Evolutionary conservation across 352 stramenopile species (phyloP).

Genomic region (Globisporangium abappressorium): DNA sequence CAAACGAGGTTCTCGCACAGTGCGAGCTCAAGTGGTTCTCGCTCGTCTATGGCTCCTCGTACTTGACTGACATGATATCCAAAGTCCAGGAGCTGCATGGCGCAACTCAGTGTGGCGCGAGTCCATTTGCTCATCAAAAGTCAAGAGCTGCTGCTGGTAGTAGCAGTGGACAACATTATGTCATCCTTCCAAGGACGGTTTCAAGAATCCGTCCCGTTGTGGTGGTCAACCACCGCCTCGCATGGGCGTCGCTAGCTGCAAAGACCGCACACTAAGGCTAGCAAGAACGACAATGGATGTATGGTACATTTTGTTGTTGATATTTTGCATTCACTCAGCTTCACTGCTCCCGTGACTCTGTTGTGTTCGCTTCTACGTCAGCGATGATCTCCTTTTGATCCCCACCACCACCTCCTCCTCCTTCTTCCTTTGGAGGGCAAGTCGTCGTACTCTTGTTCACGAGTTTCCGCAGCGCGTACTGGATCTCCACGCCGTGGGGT

Average conservation of each 20-base stretch:
- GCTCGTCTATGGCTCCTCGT: not conserved
- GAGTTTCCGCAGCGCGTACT: slow-evolving; percentile 38
- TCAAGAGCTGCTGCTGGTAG: not conserved
- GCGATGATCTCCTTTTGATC: not conserved
- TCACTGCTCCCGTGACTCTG: not conserved
- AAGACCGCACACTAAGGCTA: not conserved
- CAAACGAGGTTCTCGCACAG: not conserved
- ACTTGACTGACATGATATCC: slow-evolving; percentile 5
- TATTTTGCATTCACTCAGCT: not conserved
- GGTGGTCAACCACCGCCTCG: slow-evolving; percentile 10
- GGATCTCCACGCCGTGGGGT: slow-evolving; percentile 33
- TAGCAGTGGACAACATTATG: not conserved
- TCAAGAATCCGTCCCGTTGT: slow-evolving; percentile 1
- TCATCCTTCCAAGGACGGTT: slow-evolving; percentile 1
- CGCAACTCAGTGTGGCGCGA: not conserved
- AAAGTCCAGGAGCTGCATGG: slow-evolving; percentile 3
- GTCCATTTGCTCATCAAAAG: not conserved
- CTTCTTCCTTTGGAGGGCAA: not conserved
- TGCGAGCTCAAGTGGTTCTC: slow-evolving; percentile 12
- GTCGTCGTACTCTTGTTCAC: slow-evolving; percentile 10
- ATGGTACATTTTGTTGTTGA: not conserved
- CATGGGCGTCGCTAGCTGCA: not conserved
- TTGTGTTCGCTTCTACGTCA: not conserved
- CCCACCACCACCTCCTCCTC: not conserved
- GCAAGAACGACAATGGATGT: not conserved